A percentile compares a stretch with the other conserved stretches of the same genome.
phyloP scores from a whole-genome alignment of 2,329 filamentous ascomycete species.

The Alternaria panax region DNA sequence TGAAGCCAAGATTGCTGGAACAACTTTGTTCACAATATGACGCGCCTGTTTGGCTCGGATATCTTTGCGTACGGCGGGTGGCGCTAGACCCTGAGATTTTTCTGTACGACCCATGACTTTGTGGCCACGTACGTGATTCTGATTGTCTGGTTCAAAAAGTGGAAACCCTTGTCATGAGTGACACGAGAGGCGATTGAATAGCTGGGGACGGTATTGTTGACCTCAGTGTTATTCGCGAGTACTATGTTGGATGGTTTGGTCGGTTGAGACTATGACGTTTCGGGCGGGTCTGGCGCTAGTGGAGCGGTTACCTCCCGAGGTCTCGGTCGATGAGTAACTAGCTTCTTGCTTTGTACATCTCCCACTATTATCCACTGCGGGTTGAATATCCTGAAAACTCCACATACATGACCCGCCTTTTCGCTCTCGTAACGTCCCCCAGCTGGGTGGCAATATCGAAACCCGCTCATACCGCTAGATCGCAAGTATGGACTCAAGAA shows the following conservation, averaged over 20 bases:
- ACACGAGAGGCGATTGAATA: background rate
- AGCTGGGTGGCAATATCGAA: background rate
- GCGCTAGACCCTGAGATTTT: conserved; percentile 48
- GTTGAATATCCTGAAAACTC: background rate
- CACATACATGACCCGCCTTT: background rate
- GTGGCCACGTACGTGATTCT: background rate
- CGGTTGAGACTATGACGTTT: conserved; percentile 12
- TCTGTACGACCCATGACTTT: conserved; percentile 48
- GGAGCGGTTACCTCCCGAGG: background rate
- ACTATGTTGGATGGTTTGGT: conserved; percentile 17
- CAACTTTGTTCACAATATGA: conserved; percentile 65
- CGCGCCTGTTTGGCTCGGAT: conserved; percentile 62
- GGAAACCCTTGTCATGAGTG: background rate
- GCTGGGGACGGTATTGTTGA: background rate
- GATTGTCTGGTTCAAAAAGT: background rate
- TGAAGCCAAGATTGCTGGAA: conserved; percentile 63
- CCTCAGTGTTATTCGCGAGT: conserved; percentile 9
- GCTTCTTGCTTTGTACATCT: background rate
- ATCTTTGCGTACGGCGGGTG: conserved; percentile 48
- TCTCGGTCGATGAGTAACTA: background rate
- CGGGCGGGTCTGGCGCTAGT: conserved; percentile 3
- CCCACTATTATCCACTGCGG: background rate
- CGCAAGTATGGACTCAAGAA: background rate
- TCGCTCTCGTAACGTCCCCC: background rate
- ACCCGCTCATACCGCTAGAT: background rate